Percentiles rank a stretch among this genome's conserved stretches.
These are phyloP conservation scores for Didymella segeticola DNA, from an alignment of 2,329 filamentous ascomycete genomes.

Conservation along the genomic window DNA sequence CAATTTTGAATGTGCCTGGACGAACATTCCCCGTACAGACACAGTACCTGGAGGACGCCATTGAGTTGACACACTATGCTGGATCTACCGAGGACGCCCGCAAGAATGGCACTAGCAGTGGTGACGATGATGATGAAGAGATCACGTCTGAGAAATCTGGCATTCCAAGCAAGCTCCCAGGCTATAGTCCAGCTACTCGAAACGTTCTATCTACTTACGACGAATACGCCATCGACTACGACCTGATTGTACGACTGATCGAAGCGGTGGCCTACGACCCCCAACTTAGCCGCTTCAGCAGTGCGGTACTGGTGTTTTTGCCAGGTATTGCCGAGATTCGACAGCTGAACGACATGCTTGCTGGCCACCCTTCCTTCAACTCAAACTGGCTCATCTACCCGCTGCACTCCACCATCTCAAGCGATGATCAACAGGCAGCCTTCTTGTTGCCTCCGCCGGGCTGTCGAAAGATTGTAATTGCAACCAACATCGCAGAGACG, in stretches of 20 bases:
- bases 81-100: conserved; percentile 52
- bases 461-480: conserved; percentile 88
- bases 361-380: conserved; percentile 77
- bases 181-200: conserved; percentile 78
- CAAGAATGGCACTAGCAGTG: conserved; percentile 57
- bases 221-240: conserved; percentile 90
- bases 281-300: conserved; percentile 75
- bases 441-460: conserved; percentile 85
- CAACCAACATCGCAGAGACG: conserved; percentile 97
- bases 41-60: conserved; percentile 87
- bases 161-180: conserved; percentile 69
- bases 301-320: conserved; percentile 91
- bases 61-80: conserved; percentile 82
- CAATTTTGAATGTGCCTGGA: conserved; percentile 88
- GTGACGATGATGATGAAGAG: conserved; percentile 57
- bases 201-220: conserved; percentile 79
- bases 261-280: conserved; percentile 74
- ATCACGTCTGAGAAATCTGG: conserved; percentile 59
- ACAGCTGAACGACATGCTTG: conserved; percentile 82
- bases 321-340: conserved; percentile 94
- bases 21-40: conserved; percentile 92
- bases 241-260: conserved; percentile 81
- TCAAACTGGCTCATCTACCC: conserved; percentile 85
- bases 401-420: conserved; percentile 92
- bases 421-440: conserved; percentile 92